These are phyloP conservation scores for Kwoniella dejecticola DNA, from an alignment of 768 basidiomycete genomes.

Conservation along the genomic window DNA sequence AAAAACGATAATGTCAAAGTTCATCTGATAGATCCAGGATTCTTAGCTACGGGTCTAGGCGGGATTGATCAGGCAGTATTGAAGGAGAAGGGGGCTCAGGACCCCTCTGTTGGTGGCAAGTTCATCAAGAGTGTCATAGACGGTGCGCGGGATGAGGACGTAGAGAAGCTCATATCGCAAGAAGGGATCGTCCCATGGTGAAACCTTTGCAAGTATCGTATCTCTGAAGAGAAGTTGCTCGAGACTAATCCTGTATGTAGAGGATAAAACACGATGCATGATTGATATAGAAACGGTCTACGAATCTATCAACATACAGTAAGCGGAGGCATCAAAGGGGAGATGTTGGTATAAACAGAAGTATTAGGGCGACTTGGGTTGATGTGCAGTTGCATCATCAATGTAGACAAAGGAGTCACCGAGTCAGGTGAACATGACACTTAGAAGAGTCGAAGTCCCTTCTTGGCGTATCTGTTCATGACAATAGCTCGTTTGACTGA, in stretches of 20 bases:
- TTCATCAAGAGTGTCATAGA: conserved; percentile 32
- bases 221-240: no score
- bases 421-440: neutral
- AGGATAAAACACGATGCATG: neutral
- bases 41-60: conserved; percentile 29
- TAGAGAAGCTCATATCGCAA: conserved; percentile 17
- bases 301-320: neutral
- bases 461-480: conserved; percentile 16
- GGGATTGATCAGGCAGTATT: conserved; percentile 12
- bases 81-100: conserved; percentile 23
- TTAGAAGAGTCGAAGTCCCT: conserved; percentile 7
- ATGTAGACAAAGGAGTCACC: neutral
- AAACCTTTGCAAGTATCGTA: no score
- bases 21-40: conserved; percentile 30
- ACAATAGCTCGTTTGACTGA: conserved; percentile 6
- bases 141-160: conserved; percentile 30
- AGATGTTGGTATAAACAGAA: no score
- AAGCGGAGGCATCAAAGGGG: neutral
- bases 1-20: conserved; percentile 37
- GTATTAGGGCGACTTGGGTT: no score
- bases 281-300: neutral
- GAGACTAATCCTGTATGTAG: no score
- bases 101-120: conserved; percentile 24
- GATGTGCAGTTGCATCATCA: no score
- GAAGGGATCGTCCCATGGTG: conserved; percentile 26